Conservation (phyloP, 352 stramenopile species). For the Pythium coloratum region DNA sequence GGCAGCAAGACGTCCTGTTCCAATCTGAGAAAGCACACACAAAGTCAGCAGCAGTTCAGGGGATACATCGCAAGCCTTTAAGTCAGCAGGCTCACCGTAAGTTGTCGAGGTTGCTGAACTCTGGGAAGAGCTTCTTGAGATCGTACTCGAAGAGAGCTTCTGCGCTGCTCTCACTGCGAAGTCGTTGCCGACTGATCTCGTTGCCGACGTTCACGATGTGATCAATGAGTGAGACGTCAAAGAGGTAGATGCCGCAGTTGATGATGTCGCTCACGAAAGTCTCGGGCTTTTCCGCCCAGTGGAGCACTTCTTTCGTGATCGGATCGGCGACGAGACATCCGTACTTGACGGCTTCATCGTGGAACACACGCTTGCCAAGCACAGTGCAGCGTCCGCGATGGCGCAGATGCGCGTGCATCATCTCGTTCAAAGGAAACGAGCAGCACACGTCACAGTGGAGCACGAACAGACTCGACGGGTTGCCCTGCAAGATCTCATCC, state of each 20-base stretch:
- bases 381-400: conserved; percentile 73
- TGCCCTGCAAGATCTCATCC: conserved; percentile 79
- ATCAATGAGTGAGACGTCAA: conserved; percentile 81
- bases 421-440: conserved; percentile 86
- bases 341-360: conserved; percentile 89
- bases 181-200: conserved; percentile 74
- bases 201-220: conserved; percentile 78
- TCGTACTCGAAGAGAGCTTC: conserved; percentile 76
- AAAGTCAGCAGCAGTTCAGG: conserved; percentile 13
- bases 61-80: conserved; percentile 1
- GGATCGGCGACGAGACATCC: conserved; percentile 82
- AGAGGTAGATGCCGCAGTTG: conserved; percentile 90
- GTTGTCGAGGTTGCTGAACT: conserved; percentile 86
- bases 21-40: conserved; percentile 36
- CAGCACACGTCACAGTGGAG: conserved; percentile 89
- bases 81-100: conserved; percentile 44
- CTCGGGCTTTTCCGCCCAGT: conserved; percentile 89
- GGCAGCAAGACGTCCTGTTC: conserved; percentile 87
- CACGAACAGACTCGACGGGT: conserved; percentile 75
- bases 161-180: conserved; percentile 70
- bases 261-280: conserved; percentile 91
- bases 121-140: conserved; percentile 85
- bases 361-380: conserved; percentile 86
- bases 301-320: conserved; percentile 77
- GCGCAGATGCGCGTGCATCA: conserved; percentile 87